Base-by-base conservation (phyloP, 2,329 filamentous ascomycete species). In the Stachybotrys echinatus region DNA sequence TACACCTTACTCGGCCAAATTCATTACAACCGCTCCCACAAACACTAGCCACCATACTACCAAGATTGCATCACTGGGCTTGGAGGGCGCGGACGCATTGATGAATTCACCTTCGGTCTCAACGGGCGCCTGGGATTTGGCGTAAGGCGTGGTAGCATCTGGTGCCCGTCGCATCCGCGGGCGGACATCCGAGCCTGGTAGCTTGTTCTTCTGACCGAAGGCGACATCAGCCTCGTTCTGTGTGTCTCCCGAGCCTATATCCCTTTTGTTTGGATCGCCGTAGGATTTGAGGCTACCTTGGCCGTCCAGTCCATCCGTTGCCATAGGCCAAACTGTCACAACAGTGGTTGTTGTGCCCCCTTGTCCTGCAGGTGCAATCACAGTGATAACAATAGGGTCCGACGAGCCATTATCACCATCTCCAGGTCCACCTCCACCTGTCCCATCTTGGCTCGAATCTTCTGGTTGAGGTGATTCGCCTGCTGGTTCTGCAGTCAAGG, bases 281-380 rank as follows among this genome's bases (percentile, higher is more conserved):
- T 34, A 34, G 27, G 27, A 34, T 14, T 34, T 34, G 27, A 34
- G 27, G 10, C 27, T 14, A 3, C 27, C 27, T 34, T 34, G 27
- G 5, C 27, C 27, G 5, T 8, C 5, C 10, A 14, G 27, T 34
- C 27, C 27, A 5, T 8, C 27, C 14, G 27, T 34, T 14, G 27
- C 10, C 14, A 34, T 10, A 10, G 27, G 50, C 47, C 37, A 54
- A 8, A 57, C 42, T 3, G 57, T 54, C 37, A 57, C 22, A 10
- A 56, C 38, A 14, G 54, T 55, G 0, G 58, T 63, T 42, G 55
- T 46, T 8, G 58, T 55, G 12, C 54, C 49, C 10, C 54, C 51
- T 10, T 57, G 46, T 18, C 54, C 51, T 12, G 54, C 53, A 19
- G 61, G 50, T 17, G 58, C 50, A 38, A 63, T 57, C 6, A 65